Conservation (phyloP, 768 basidiomycete species). For the Lyophyllum decastes region DNA sequence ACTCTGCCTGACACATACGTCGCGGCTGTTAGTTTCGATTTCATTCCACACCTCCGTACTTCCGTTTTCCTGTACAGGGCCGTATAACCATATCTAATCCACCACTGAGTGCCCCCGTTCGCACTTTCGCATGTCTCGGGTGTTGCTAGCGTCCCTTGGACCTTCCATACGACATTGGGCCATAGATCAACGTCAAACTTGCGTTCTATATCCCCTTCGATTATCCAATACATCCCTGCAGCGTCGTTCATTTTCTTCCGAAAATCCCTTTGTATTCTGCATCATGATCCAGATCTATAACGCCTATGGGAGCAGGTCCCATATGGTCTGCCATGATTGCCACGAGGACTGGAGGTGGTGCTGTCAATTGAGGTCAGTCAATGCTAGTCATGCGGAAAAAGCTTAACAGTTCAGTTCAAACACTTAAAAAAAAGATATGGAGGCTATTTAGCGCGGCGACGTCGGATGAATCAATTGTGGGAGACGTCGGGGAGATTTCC, state of each 20-base stretch:
- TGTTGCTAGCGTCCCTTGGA: conserved; percentile 6
- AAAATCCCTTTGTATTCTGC: neutral
- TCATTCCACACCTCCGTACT: conserved; percentile 13
- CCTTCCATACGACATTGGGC: neutral
- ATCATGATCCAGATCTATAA: neutral
- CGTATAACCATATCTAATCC: conserved; percentile 17
- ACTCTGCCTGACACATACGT: conserved; percentile 2
- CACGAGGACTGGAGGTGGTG: neutral
- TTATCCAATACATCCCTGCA: neutral
- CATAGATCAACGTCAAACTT: neutral
- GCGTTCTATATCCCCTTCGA: neutral
- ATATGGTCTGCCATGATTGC: neutral
- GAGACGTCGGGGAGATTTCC: neutral
- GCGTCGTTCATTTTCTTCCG: neutral
- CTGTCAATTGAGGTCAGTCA: neutral
- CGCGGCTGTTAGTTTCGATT: conserved; percentile 4
- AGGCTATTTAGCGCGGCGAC: neutral
- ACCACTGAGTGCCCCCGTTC: conserved; percentile 10
- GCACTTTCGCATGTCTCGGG: conserved; percentile 12
- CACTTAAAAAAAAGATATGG: no score
- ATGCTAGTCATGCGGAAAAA: neutral
- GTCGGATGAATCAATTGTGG: neutral
- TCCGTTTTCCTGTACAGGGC: conserved; percentile 14
- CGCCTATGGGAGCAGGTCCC: neutral
- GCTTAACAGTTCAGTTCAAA: neutral